Evolutionary conservation across 129 eudicot species (phyloP), one percentile per base, ranked within the genome.

Genomic region (Lactuca saligna): DNA sequence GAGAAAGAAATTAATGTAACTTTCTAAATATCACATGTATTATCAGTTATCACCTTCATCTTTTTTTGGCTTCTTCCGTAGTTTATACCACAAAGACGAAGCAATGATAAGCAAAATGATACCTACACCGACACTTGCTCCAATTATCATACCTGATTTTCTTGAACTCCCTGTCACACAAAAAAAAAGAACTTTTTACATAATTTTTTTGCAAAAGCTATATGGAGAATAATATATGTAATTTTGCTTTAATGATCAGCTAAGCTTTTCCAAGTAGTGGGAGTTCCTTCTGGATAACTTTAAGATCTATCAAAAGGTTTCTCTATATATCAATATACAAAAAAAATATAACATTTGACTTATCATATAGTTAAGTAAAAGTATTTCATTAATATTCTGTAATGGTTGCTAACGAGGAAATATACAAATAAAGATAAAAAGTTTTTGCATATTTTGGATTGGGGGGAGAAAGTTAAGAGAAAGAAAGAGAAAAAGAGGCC

Each of bases 41-140:
- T 37, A 80, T 87, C 80, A 81, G 14, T 2, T 37, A 80, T 87
- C 80, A 81, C 85, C 85, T 58, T 15, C 32, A 64, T 71, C 70
- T 65, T 34, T 35, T 53, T 84, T 68, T 59, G 71, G n/a, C 61
- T 82, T 77, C 65, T 76, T 74, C 39, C 70, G 67, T 54, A 67
- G 38, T 65, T 33, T 66, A 71, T 75, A 81, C 87, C 85, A 79
- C n/a, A 81, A 25, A 4, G 70, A 57, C 56, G 74, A 38, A 16
- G 68, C 82, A 49, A 78, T 16, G 51, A 82, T 17, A 44, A 87
- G 42, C 14, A 82, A 17, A 68, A 82, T 37, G 46, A 75, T 66
- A 20, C 81, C 84, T 37, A 51, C 86, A 68, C 95, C 95, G 29
- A 69, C 90, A 13, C 70, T 80, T 4, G 84, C 80, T 13, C 88